Evolutionary conservation across 768 basidiomycete species (phyloP).

Genomic region (Suillus hirtellus): DNA sequence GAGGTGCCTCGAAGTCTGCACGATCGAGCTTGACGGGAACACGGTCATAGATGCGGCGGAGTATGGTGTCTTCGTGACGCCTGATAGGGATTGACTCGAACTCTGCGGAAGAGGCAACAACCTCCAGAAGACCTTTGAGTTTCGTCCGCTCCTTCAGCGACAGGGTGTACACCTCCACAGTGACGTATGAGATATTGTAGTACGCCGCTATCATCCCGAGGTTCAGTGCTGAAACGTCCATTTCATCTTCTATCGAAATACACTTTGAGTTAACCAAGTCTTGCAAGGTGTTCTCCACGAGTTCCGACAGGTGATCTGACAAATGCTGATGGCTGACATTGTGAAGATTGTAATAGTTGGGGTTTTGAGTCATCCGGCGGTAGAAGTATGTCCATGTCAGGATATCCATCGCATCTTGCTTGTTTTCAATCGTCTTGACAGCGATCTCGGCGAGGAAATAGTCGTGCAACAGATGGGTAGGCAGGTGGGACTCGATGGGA

Average conservation of each 20-base stretch:
- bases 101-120: constrained; percentile 95
- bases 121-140: constrained; percentile 94
- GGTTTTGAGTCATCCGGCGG: constrained; percentile 95
- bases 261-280: constrained; percentile 95
- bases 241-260: constrained; percentile 92
- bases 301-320: constrained; percentile 92
- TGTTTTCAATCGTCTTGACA: constrained; percentile 98
- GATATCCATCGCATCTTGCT: constrained; percentile 98
- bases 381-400: constrained; percentile 99
- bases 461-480: constrained; percentile 89
- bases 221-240: constrained; percentile 90
- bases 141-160: constrained; percentile 97
- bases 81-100: constrained; percentile 95
- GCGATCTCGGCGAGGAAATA: constrained; percentile 99
- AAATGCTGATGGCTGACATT: constrained; percentile 95
- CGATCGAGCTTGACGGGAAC: constrained; percentile 91
- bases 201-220: constrained; percentile 98
- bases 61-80: constrained; percentile 83
- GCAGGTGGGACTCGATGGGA: constrained; percentile 93
- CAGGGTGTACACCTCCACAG: constrained; percentile 94
- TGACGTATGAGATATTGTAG: constrained; percentile 94
- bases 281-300: constrained; percentile 90
- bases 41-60: constrained; percentile 91
- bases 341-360: constrained; percentile 92
- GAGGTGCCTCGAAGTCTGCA: constrained; percentile 87